phyloP scores from a whole-genome alignment of 1,284 basidiomycete species.

The Ganoderma resinaceum region DNA sequence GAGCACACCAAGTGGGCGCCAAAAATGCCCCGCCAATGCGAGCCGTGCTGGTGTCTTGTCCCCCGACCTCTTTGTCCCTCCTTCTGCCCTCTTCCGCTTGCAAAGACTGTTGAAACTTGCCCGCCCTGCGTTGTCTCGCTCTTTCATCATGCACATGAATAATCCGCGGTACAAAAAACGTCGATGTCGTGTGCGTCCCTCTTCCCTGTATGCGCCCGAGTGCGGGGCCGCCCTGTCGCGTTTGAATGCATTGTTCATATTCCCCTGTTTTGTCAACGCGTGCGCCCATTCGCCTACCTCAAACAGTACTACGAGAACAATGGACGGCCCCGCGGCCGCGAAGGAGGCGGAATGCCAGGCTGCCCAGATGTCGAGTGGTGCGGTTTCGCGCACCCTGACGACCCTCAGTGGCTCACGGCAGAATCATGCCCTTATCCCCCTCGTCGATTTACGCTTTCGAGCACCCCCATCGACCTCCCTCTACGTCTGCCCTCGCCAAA shows the following conservation, averaged over 20 bases:
- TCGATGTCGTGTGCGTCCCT: constrained; percentile 24
- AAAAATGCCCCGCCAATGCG: not conserved
- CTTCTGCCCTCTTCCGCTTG: not conserved
- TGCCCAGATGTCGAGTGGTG: constrained; percentile 25
- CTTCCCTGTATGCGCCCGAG: not conserved
- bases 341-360: constrained; percentile 12
- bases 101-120: not conserved
- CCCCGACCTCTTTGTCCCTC: not conserved
- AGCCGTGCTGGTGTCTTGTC: not conserved
- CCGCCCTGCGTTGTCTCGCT: not conserved
- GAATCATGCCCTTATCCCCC: not conserved
- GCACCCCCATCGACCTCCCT: not conserved
- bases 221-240: not conserved
- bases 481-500: not conserved
- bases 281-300: not conserved
- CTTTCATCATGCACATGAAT: not conserved
- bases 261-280: not conserved
- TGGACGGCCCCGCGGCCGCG: constrained; percentile 14
- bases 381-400: constrained; percentile 40
- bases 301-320: constrained; percentile 27
- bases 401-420: constrained; percentile 33
- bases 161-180: constrained; percentile 2
- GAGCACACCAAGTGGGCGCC: not conserved
- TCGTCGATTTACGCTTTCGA: constrained; percentile 12
- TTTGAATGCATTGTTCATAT: not conserved